These are phyloP conservation scores for Luffa aegyptiaca DNA, from an alignment of 306 rosid species.

Conservation along the genomic window DNA sequence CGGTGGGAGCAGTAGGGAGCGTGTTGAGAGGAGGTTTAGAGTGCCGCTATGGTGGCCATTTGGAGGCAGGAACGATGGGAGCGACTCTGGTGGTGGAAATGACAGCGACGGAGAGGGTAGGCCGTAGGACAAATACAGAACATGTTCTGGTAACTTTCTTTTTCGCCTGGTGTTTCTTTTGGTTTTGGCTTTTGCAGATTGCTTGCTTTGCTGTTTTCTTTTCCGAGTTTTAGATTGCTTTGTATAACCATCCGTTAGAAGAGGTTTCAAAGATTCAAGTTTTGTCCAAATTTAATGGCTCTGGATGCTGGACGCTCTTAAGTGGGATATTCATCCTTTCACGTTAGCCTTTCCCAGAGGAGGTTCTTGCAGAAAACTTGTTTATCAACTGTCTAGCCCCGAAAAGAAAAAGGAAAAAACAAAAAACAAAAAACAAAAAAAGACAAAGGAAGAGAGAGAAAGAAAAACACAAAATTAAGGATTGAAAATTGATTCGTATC, in stretches of 20 bases:
- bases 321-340: background rate
- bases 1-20: background rate
- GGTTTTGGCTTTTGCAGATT: background rate
- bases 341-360: background rate
- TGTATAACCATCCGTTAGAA: background rate
- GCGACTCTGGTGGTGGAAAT: background rate
- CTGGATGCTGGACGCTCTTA: background rate
- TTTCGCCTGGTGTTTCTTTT: background rate
- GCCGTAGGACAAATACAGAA: background rate
- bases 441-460: background rate
- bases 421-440: background rate
- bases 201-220: background rate
- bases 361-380: background rate
- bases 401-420: background rate
- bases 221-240: background rate
- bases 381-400: background rate
- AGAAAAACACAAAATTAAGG: background rate
- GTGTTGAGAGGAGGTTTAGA: conserved; percentile 14
- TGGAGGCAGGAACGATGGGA: conserved; percentile 7
- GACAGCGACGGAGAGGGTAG: background rate
- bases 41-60: conserved; percentile 15
- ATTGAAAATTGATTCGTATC: background rate
- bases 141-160: background rate
- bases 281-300: background rate
- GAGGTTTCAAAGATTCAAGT: background rate